Base-by-base conservation (phyloP, 495 filamentous ascomycete species). In the Penicillium salamii region DNA sequence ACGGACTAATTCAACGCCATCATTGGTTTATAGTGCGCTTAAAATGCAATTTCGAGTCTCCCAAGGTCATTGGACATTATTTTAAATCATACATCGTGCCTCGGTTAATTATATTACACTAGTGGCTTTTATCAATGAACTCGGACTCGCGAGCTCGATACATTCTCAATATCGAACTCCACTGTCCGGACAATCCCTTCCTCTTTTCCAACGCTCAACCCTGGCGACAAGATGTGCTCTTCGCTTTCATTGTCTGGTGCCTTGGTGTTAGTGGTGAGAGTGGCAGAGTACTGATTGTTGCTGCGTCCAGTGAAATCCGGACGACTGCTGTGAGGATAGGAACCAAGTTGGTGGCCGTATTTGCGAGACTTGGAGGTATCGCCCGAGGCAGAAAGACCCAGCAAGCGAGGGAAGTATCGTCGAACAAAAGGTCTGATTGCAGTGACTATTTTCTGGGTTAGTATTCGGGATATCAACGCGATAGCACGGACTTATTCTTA, bases 351-450 rank as follows among this genome's bases (percentile, higher is more conserved):
- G 32, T 58, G 57, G 2, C 43, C 59, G 34, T 59, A 56, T 31
- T 59, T 60, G 35, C 57, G 56, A 37, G 63, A 60, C 32, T 35
- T 39, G 7, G 57, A 55, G 31, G 29, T 43, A 33, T 29, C 21
- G 41, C 52, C 51, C 17, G 32, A 39, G 21, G 56, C 59, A 5
- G 65, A 66, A 1, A 64, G 58, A 13, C 67, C 67, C 5, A 71
- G 53, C 7, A 69, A 54, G 17, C 56, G 53, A 32, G 68, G 66
- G 36, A 66, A 61, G 55, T 69, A 69, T 45, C 49, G 55, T 23
- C 66, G 59, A 12, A 66, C 46, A 19, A 71, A 69, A 0, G 66
- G 68, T 26, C 64, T 50, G 39, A 69, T 53, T 7, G 63, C 66
- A 29, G 67, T 69, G 4, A 69, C 55, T 26, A 8, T 26, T 26